Evolutionary conservation across 148 eudicot genomes (phyloP).

Genomic region (Euryodendron excelsum): DNA sequence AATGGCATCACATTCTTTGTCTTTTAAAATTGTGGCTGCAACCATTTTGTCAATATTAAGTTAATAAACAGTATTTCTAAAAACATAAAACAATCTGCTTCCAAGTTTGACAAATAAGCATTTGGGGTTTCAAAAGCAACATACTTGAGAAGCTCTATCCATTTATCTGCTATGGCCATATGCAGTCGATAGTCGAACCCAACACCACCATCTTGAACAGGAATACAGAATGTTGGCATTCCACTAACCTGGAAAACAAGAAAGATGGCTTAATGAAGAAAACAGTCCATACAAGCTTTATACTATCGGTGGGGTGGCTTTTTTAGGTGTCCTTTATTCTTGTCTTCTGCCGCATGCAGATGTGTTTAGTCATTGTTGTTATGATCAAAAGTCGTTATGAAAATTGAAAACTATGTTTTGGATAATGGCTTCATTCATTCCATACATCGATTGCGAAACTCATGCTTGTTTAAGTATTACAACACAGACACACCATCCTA

Average conservation of each 20-base stretch:
- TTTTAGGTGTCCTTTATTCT: too few relatives aligned
- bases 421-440: neutral
- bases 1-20: neutral
- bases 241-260: conserved; percentile 82
- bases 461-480: neutral
- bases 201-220: conserved; percentile 91
- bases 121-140: conserved; percentile 21
- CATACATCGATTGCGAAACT: neutral
- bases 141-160: conserved; percentile 97
- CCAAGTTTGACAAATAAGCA: neutral
- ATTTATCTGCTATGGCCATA: conserved; percentile 98
- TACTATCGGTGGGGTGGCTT: too few relatives aligned
- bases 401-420: neutral
- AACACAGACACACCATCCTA: neutral
- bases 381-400: neutral
- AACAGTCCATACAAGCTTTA: too few relatives aligned
- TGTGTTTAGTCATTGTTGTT: too few relatives aligned
- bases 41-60: neutral
- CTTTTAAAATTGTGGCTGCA: too few relatives aligned
- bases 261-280: neutral
- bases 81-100: too few relatives aligned
- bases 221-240: conserved; percentile 90
- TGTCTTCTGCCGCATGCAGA: too few relatives aligned
- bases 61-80: too few relatives aligned
- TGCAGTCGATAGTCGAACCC: conserved; percentile 98